phyloP scores from a whole-genome alignment of 2,329 filamentous ascomycete species.

The Juglanconis juglandina region DNA sequence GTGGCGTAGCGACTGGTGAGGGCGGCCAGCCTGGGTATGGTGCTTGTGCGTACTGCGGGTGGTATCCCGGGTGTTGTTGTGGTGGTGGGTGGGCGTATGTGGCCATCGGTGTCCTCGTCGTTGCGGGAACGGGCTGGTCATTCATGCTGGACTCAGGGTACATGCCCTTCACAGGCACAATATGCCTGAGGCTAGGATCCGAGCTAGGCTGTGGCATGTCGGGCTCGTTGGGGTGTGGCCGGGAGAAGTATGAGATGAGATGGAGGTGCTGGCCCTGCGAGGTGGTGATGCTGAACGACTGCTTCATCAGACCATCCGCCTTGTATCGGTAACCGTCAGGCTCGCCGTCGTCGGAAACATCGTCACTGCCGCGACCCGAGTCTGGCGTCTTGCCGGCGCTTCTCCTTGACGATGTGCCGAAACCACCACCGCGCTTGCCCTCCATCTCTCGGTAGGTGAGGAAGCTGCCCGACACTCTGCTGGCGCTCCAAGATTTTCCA shows the following conservation, averaged over 20 bases:
- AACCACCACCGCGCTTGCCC: slow-evolving; percentile 84
- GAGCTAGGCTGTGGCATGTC: slow-evolving; percentile 77
- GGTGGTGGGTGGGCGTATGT: slow-evolving; percentile 19
- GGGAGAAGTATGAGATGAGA: slow-evolving; percentile 93
- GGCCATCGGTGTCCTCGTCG: slow-evolving; percentile 70
- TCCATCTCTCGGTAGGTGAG: slow-evolving; percentile 98
- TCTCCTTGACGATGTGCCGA: slow-evolving; percentile 54
- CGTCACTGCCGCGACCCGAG: slow-evolving; percentile 75
- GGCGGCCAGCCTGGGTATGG: slow-evolving; percentile 50
- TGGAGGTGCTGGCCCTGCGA: slow-evolving; percentile 85
- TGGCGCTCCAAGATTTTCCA: slow-evolving; percentile 98
- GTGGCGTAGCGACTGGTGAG: slow-evolving; percentile 54
- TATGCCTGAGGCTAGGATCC: slow-evolving; percentile 75
- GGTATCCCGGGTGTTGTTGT: slow-evolving; percentile 30
- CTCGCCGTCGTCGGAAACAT: slow-evolving; percentile 79
- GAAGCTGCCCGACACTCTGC: slow-evolving; percentile 94
- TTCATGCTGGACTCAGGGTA: slow-evolving; percentile 95
- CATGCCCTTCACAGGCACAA: slow-evolving; percentile 87
- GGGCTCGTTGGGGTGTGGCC: slow-evolving; percentile 68
- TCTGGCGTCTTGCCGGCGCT: slow-evolving; percentile 76
- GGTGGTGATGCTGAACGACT: slow-evolving; percentile 98
- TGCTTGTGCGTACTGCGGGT: slow-evolving; percentile 39
- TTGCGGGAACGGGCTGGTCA: slow-evolving; percentile 74
- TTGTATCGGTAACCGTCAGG: slow-evolving; percentile 93
- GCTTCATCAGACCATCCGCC: slow-evolving; percentile 96